phyloP scores from a whole-genome alignment of 2,329 filamentous ascomycete genomes.

The Neofusicoccum parvum region DNA sequence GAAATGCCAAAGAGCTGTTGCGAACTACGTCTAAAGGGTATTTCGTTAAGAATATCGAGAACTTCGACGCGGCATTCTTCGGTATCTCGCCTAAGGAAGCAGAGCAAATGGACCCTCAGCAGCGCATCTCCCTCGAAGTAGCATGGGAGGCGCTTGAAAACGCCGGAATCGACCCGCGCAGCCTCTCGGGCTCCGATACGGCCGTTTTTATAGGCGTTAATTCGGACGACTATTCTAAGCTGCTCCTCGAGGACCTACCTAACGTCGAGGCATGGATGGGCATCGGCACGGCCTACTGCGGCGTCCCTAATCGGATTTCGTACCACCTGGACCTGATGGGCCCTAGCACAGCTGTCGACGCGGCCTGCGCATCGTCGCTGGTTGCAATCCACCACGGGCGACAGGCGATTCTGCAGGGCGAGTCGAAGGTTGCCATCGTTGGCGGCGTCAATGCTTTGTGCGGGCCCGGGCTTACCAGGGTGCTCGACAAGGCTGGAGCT shows the following conservation, averaged over 20 bases:
- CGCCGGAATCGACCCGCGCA: conserved; percentile 24
- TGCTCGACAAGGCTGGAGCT: conserved; percentile 35
- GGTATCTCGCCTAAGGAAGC: conserved; percentile 25
- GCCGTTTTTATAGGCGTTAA: conserved; percentile 31
- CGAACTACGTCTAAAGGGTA: neutral
- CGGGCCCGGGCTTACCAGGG: conserved; percentile 36
- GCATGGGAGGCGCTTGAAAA: conserved; percentile 26
- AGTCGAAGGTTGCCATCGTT: conserved; percentile 33
- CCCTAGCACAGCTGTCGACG: conserved; percentile 46
- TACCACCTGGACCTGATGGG: conserved; percentile 37
- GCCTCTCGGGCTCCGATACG: conserved; percentile 28
- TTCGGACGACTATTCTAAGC: conserved; percentile 40
- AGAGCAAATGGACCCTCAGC: conserved; percentile 26
- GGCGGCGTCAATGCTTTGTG: conserved; percentile 39
- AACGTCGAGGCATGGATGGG: conserved; percentile 44
- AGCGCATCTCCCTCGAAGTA: conserved; percentile 25
- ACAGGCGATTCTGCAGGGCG: conserved; percentile 33
- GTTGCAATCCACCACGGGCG: conserved; percentile 38
- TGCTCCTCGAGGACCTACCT: conserved; percentile 41
- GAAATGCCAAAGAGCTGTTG: conserved; percentile 31
- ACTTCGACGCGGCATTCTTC: conserved; percentile 33
- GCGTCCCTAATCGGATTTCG: conserved; percentile 41
- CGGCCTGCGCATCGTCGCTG: conserved; percentile 40
- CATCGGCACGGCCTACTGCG: conserved; percentile 43
- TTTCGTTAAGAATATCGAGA: conserved; percentile 21